Percentiles rank a stretch among this genome's conserved stretches.
Evolutionary conservation across 1,284 basidiomycete genomes (phyloP).

Genomic region (Rhodotorula sp.): DNA sequence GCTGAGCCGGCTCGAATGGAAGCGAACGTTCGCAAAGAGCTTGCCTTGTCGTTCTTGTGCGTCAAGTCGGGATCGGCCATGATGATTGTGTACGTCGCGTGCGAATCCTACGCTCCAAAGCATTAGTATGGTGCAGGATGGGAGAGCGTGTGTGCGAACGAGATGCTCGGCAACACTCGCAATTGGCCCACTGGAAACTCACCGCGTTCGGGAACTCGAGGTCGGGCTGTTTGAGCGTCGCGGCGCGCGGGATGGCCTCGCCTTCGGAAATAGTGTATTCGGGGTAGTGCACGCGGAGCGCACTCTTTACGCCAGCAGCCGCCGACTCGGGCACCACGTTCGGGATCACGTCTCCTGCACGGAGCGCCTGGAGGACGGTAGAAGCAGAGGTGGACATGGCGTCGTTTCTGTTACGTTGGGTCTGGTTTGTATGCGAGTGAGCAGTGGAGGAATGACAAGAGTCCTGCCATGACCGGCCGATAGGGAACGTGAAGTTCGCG

Average conservation of each 20-base stretch:
- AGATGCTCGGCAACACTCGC: background rate
- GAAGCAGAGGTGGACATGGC: constrained; percentile 8
- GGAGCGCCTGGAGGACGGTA: constrained; percentile 8
- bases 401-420: background rate
- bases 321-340: constrained; percentile 11
- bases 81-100: constrained; percentile 23
- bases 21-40: background rate
- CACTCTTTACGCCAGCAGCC: background rate
- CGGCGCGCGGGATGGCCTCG: constrained; percentile 4
- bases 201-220: constrained; percentile 26
- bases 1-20: background rate
- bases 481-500: no score
- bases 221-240: constrained; percentile 17
- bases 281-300: constrained; percentile 16
- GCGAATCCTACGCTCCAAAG: background rate
- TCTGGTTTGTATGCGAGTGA: background rate
- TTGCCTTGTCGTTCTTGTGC: constrained; percentile 17
- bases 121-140: background rate
- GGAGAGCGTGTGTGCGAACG: background rate
- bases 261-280: constrained; percentile 6
- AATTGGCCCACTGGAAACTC: background rate
- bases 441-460: background rate
- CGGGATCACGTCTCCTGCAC: constrained; percentile 15
- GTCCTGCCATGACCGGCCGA: no score
- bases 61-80: constrained; percentile 22